phyloP scores from a whole-genome alignment of 2,329 filamentous ascomycete species.

The Alternaria sp. region DNA sequence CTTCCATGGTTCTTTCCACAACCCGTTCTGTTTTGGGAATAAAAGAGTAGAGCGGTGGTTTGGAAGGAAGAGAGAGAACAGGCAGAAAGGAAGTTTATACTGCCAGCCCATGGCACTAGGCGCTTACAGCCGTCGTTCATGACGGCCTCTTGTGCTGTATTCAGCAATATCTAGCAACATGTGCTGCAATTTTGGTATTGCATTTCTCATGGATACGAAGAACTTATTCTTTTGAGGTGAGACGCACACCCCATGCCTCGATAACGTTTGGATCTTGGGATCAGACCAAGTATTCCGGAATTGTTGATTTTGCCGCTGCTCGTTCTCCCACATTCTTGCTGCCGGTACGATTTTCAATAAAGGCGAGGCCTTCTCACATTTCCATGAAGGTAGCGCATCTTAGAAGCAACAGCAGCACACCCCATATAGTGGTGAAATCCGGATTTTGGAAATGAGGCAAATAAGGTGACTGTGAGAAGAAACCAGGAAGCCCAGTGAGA shows the following conservation, averaged over 20 bases:
- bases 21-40: too few species aligned
- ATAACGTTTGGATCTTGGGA: too few species aligned
- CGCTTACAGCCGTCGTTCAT: neutral
- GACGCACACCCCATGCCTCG: neutral
- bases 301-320: neutral
- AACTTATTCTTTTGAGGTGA: neutral
- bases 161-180: neutral
- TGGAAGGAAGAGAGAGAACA: too few species aligned
- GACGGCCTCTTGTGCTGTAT: neutral
- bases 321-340: neutral
- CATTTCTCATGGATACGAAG: neutral
- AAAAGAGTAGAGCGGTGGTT: too few species aligned
- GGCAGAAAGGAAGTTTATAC: too few species aligned
- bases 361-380: neutral
- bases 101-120: too few species aligned
- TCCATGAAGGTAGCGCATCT: too few species aligned
- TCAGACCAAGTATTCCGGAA: too few species aligned
- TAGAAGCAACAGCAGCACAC: neutral
- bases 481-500: neutral
- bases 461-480: neutral
- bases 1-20: too few species aligned
- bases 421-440: too few species aligned
- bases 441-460: neutral
- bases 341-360: neutral
- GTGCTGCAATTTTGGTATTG: neutral